These are phyloP conservation scores for Solanum ahanhuiri DNA, from an alignment of 257 asterid species.

Conservation along the genomic window DNA sequence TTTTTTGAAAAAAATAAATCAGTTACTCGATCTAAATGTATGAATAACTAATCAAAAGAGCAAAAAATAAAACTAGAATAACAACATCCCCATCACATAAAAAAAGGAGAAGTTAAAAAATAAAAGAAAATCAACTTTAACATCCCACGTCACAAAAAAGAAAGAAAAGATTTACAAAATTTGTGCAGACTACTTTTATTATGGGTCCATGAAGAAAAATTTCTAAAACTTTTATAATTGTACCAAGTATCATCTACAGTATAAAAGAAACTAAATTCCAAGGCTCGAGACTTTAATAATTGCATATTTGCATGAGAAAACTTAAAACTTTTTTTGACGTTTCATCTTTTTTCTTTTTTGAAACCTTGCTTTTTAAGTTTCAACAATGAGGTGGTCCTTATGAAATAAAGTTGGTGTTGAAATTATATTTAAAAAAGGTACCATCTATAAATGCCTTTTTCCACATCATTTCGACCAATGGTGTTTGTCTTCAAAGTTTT, in stretches of 20 bases:
- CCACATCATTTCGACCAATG: background rate
- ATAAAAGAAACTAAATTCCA: background rate
- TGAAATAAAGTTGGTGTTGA: background rate
- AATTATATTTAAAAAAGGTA: background rate
- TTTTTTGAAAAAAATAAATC: background rate
- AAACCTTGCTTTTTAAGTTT: background rate
- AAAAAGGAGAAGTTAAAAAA: background rate
- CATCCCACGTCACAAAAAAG: background rate
- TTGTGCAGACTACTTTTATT: background rate
- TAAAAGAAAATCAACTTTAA: background rate
- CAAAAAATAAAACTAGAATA: background rate
- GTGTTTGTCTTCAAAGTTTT: background rate
- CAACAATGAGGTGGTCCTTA: background rate
- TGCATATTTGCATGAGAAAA: background rate
- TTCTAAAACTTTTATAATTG: background rate
- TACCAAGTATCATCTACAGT: no score
- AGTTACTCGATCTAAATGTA: background rate
- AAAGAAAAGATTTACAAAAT: background rate
- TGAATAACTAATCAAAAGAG: background rate
- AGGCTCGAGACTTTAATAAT: background rate
- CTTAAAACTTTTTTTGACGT: background rate
- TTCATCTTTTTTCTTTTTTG: background rate
- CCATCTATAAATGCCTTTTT: background rate
- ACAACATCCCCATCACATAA: background rate
- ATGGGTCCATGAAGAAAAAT: background rate